Conservation (phyloP, 192 early-diverging fungal genomes). For the Chytriomyces sp. region DNA sequence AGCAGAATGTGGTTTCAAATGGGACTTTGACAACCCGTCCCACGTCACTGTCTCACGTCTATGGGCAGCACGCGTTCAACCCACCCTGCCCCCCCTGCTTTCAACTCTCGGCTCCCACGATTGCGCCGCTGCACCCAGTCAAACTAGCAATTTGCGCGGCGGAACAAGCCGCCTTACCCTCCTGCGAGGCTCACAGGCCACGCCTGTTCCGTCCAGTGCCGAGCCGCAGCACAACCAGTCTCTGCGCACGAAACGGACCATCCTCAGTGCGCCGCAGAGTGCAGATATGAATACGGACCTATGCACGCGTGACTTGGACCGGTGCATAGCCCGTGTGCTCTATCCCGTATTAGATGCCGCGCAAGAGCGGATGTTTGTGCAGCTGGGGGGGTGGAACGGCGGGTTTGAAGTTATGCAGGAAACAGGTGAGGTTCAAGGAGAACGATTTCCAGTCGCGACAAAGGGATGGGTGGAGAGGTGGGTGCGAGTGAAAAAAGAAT, state of each 20-base stretch:
- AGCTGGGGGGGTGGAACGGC: background rate
- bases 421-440: background rate
- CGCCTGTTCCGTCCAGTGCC: background rate
- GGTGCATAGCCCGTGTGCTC: background rate
- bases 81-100: background rate
- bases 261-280: background rate
- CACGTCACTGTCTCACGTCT: slow-evolving; percentile 6
- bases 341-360: background rate
- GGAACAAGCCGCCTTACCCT: background rate
- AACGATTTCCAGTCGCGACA: background rate
- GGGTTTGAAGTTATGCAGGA: background rate
- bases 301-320: background rate
- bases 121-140: background rate
- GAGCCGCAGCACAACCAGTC: background rate
- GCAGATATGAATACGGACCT: background rate
- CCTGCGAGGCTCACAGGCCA: background rate
- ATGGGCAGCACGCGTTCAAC: background rate
- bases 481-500: background rate
- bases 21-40: slow-evolving; percentile 19
- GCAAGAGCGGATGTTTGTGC: background rate
- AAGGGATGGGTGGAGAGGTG: slow-evolving; percentile 11
- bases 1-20: background rate
- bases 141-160: background rate
- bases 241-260: background rate
- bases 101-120: background rate